Evolutionary conservation across 2,329 filamentous ascomycete genomes (phyloP).

Genomic region (Aureobasidium namibiae): DNA sequence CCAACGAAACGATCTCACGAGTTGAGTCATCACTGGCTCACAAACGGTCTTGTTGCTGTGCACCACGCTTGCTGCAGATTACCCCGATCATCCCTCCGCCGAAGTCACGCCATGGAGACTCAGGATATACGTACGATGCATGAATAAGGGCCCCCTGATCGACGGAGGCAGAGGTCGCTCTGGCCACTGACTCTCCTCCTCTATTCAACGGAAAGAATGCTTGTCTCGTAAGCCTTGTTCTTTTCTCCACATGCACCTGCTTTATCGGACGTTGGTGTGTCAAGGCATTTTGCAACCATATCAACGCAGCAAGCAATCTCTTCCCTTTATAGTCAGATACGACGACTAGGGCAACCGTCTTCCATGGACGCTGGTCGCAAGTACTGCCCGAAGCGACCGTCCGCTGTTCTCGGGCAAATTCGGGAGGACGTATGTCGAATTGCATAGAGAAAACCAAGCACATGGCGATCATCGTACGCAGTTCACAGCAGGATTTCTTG

Average conservation of each 20-base stretch:
- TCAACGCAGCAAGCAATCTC: not conserved
- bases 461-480: not conserved
- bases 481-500: not conserved
- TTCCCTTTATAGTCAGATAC: not conserved
- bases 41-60: slow-evolving; percentile 1
- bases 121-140: not conserved
- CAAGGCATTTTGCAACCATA: slow-evolving; percentile 1
- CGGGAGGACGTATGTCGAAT: not conserved
- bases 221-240: not conserved
- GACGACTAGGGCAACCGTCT: not conserved
- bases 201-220: not conserved
- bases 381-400: not conserved
- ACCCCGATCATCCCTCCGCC: slow-evolving; percentile 7
- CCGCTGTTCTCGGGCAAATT: not conserved
- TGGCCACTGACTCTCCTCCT: slow-evolving; percentile 7
- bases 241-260: not conserved
- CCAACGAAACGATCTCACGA: not conserved
- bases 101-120: slow-evolving; percentile 8
- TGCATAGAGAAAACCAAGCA: not conserved
- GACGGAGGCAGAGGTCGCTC: not conserved
- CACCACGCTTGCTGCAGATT: slow-evolving; percentile 3
- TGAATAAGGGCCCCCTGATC: slow-evolving; percentile 1
- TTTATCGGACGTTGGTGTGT: slow-evolving; percentile 5
- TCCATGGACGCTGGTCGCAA: not conserved
- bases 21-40: not conserved